Percentiles rank a stretch among this genome's conserved stretches.
Evolutionary conservation across 2,329 filamentous ascomycete genomes (phyloP).

Genomic region (Leptographium flavum): DNA sequence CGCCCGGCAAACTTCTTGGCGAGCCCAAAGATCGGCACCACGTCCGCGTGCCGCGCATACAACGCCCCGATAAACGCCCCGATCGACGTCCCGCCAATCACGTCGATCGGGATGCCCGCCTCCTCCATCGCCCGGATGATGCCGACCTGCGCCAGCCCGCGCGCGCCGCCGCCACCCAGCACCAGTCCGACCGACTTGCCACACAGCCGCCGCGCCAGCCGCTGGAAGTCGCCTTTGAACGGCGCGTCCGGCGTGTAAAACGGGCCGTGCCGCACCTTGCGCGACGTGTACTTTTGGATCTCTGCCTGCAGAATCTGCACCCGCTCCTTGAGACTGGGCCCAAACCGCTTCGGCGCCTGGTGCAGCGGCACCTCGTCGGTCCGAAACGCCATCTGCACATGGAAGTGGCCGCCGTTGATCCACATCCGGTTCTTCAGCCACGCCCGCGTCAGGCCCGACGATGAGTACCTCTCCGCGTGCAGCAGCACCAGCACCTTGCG

Average conservation of each 20-base stretch:
- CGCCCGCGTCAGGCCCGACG: constrained; percentile 67
- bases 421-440: constrained; percentile 90
- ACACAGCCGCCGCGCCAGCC: constrained; percentile 75
- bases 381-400: constrained; percentile 88
- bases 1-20: constrained; percentile 95
- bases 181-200: constrained; percentile 92
- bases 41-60: constrained; percentile 90
- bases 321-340: constrained; percentile 74
- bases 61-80: constrained; percentile 89
- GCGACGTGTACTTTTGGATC: constrained; percentile 94
- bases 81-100: constrained; percentile 91
- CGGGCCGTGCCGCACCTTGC: constrained; percentile 75
- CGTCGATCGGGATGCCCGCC: constrained; percentile 87
- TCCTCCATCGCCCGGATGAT: constrained; percentile 93
- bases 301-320: constrained; percentile 93
- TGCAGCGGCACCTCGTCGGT: constrained; percentile 63
- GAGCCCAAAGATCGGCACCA: constrained; percentile 91
- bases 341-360: constrained; percentile 61
- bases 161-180: constrained; percentile 80
- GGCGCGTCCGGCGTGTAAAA: constrained; percentile 85
- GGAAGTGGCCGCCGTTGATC: constrained; percentile 97
- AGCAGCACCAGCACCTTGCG: constrained; percentile 83
- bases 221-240: constrained; percentile 93
- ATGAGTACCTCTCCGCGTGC: constrained; percentile 77
- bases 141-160: constrained; percentile 84